A percentile compares a stretch with the other conserved stretches of the same genome.
These are phyloP conservation scores for Penicillium simplicissimum DNA, from an alignment of 495 filamentous ascomycete species.

Conservation along the genomic window DNA sequence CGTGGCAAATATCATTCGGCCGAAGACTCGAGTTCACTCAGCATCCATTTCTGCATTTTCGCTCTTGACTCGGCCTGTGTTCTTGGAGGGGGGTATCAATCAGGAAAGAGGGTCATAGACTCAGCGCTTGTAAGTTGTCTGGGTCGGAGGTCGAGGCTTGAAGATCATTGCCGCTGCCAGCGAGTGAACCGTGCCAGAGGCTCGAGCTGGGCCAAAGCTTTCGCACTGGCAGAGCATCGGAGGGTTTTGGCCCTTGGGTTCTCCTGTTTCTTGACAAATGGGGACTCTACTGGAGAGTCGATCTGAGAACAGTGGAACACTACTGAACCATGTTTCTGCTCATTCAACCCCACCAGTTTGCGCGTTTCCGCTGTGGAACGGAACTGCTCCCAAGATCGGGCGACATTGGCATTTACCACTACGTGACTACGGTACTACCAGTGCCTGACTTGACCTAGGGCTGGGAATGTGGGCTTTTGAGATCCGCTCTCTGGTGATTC, in stretches of 20 bases:
- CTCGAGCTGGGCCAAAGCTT: not conserved
- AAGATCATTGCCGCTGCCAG: conserved; percentile 20
- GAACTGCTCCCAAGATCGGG: conserved; percentile 20
- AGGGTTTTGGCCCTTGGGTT: not conserved
- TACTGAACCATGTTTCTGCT: conserved; percentile 4
- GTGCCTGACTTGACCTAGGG: no score
- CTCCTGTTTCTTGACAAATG: not conserved
- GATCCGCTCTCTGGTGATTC: not conserved
- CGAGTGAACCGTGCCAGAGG: conserved; percentile 13
- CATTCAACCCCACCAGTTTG: conserved; percentile 30
- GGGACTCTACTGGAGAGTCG: no score
- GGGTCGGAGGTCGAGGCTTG: not conserved
- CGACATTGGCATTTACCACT: no score
- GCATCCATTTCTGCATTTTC: no score
- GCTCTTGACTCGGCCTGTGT: conserved; percentile 13
- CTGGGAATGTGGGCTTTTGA: no score
- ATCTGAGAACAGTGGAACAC: conserved; percentile 12
- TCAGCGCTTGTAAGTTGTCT: no score
- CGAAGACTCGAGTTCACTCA: not conserved
- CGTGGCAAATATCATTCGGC: conserved; percentile 20
- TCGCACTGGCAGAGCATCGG: not conserved
- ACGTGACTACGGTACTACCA: no score
- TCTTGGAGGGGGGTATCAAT: no score
- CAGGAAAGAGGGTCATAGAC: conserved; percentile 6
- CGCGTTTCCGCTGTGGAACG: conserved; percentile 25